phyloP scores from a whole-genome alignment of 2,329 filamentous ascomycete species.

The Penicillium sp. region DNA sequence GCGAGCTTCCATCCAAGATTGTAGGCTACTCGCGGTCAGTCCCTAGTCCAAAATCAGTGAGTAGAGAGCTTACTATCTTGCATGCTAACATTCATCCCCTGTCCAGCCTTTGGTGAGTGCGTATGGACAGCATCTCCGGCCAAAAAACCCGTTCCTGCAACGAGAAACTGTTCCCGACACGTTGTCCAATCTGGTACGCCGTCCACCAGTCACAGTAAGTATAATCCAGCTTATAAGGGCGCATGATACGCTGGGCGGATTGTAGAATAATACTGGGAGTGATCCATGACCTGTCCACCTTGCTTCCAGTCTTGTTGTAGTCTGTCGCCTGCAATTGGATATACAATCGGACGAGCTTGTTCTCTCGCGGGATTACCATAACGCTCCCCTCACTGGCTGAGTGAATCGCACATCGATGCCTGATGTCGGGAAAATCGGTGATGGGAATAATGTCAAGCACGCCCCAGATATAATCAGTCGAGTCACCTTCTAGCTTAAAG shows the following conservation, averaged over 20 bases:
- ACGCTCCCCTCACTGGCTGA: conserved; percentile 54
- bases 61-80: conserved; percentile 50
- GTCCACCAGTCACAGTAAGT: conserved; percentile 67
- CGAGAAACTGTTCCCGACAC: conserved; percentile 59
- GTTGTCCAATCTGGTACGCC: conserved; percentile 66
- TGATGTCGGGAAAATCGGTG: conserved; percentile 53
- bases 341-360: conserved; percentile 62
- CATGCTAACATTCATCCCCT: conserved; percentile 72
- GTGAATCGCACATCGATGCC: conserved; percentile 59
- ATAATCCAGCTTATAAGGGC: conserved; percentile 65
- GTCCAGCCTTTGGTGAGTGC: conserved; percentile 41
- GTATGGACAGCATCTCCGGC: conserved; percentile 65
- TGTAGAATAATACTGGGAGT: conserved; percentile 62
- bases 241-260: conserved; percentile 62
- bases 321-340: conserved; percentile 58
- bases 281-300: conserved; percentile 59
- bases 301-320: conserved; percentile 43
- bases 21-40: conserved; percentile 31
- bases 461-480: conserved; percentile 14
- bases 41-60: not conserved
- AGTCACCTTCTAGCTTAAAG: conserved; percentile 17
- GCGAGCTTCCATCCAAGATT: conserved; percentile 60
- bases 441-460: conserved; percentile 16
- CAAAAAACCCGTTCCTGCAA: conserved; percentile 62
- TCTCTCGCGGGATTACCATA: conserved; percentile 65